Percentiles rank a stretch among this genome's conserved stretches.
Conservation (phyloP, 2,329 filamentous ascomycete species). For the Penicillium sp. region DNA sequence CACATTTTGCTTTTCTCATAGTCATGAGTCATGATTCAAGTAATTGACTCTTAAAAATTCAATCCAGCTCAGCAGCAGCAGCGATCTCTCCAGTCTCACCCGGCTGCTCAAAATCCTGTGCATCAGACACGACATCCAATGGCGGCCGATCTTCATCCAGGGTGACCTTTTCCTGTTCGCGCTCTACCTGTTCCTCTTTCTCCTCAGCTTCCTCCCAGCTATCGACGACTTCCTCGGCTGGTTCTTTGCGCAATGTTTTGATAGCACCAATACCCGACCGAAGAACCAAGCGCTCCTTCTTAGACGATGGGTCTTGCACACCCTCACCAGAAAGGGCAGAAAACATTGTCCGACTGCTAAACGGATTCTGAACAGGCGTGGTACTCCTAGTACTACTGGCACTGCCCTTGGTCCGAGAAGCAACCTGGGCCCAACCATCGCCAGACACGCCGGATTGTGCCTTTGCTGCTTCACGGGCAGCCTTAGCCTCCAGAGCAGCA, state of each 20-base stretch:
- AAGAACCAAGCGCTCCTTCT: constrained; percentile 37
- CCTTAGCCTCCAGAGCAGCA: constrained; percentile 37
- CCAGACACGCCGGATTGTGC: constrained; percentile 13
- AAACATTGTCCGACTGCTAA: constrained; percentile 32
- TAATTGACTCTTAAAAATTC: neutral
- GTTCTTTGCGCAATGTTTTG: constrained; percentile 27
- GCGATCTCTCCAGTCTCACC: neutral
- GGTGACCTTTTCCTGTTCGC: constrained; percentile 9
- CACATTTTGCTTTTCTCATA: constrained; percentile 3
- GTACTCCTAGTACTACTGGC: constrained; percentile 26
- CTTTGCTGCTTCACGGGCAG: constrained; percentile 33
- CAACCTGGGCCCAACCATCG: constrained; percentile 45
- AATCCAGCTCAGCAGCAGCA: neutral
- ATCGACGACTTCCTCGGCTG: constrained; percentile 41
- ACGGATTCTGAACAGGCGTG: constrained; percentile 18
- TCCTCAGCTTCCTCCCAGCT: constrained; percentile 50
- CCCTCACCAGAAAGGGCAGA: constrained; percentile 30
- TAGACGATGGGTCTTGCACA: constrained; percentile 12
- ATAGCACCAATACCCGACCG: constrained; percentile 36
- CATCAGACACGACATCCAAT: neutral
- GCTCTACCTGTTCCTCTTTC: constrained; percentile 40
- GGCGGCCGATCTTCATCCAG: neutral
- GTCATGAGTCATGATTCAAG: constrained; percentile 9
- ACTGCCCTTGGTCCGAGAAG: constrained; percentile 30
- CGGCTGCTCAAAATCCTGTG: neutral